A percentile compares a stretch with the other conserved stretches of the same genome.
Conservation (phyloP, 2,329 filamentous ascomycete species). For the Exophiala phaeomuriformis region DNA sequence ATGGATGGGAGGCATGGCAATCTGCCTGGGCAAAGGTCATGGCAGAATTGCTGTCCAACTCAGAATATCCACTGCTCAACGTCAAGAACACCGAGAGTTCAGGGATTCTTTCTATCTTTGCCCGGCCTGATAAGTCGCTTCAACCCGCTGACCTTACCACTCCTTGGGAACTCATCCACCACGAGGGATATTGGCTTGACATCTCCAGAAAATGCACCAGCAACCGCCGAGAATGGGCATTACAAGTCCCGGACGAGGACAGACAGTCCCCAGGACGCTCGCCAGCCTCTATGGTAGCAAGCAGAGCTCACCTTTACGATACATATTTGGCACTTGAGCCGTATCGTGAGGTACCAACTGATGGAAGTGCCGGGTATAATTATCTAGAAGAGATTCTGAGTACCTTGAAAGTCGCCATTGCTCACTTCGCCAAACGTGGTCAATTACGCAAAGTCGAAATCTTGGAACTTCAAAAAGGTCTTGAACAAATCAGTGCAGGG, state of each 20-base stretch:
- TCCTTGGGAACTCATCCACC: conserved; percentile 55
- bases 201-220: conserved; percentile 48
- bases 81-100: conserved; percentile 24
- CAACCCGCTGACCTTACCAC: conserved; percentile 43
- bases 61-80: conserved; percentile 40
- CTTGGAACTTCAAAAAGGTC: conserved; percentile 48
- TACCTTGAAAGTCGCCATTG: conserved; percentile 42
- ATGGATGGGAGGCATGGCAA: conserved; percentile 93
- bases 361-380: conserved; percentile 42
- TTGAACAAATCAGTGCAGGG: conserved; percentile 46
- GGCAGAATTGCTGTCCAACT: conserved; percentile 51
- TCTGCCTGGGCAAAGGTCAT: conserved; percentile 60
- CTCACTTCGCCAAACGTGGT: conserved; percentile 46
- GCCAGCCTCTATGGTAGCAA: conserved; percentile 49
- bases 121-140: conserved; percentile 44
- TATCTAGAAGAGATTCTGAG: conserved; percentile 46
- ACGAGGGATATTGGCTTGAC: conserved; percentile 56
- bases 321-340: conserved; percentile 55
- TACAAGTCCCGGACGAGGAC: conserved; percentile 54
- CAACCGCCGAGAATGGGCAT: conserved; percentile 44
- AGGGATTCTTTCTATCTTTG: conserved; percentile 35
- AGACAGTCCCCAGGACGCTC: conserved; percentile 49
- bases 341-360: conserved; percentile 46
- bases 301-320: conserved; percentile 50
- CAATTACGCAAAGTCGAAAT: conserved; percentile 51